Evolutionary conservation across 306 rosid genomes (phyloP), one percentile per base, ranked within the genome.

Genomic region (Coriaria nepalensis): DNA sequence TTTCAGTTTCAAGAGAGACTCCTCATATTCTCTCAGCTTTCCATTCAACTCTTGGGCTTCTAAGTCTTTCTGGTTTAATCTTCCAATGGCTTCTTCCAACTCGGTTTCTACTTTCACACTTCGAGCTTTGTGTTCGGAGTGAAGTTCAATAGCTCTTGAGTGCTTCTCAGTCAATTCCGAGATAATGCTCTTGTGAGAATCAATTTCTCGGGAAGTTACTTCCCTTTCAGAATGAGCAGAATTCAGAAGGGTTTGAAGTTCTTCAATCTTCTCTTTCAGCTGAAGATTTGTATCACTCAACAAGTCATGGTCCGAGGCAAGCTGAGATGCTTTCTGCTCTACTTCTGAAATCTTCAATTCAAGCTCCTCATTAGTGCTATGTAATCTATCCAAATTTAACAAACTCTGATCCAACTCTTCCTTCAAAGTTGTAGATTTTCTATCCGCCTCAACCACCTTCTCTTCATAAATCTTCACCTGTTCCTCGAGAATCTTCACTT

Each of bases 261-360:
- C 95, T 52, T 73, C 84, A 62, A 85, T 62, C 83, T 72, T 85
- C 65, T 68, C 63, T 68, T 75, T 81, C 59, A 92, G 77, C 52
- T 92, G 94, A 69, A 46, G 40, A 69, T 85, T 85, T 46, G 80
- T 85, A 56, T 62, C 85, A n/a, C 75, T 78, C 63, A 92, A 69
- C 54, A 82, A 56, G 58, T 92, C 86, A 8, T 82, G 85, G 46
- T 85, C 86, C n/a, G 86, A 71, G 45, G 62, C 61, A 13, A 69
- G 68, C 60, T 79, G 83, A 75, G 87, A 77, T 52, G 54, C 64
- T 67, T 76, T 81, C 35, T 66, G 43, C 69, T 85, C 94, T 0
- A 73, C 71, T 65, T 75, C 87, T 53, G 45, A 46, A 65, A 74
- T 59, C 56, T 79, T 45, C 35, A 58, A 69, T 52, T 63, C 72